Evolutionary conservation across 2,329 filamentous ascomycete genomes (phyloP), one percentile per base, ranked within the genome.

Genomic region (Alternaria panax): DNA sequence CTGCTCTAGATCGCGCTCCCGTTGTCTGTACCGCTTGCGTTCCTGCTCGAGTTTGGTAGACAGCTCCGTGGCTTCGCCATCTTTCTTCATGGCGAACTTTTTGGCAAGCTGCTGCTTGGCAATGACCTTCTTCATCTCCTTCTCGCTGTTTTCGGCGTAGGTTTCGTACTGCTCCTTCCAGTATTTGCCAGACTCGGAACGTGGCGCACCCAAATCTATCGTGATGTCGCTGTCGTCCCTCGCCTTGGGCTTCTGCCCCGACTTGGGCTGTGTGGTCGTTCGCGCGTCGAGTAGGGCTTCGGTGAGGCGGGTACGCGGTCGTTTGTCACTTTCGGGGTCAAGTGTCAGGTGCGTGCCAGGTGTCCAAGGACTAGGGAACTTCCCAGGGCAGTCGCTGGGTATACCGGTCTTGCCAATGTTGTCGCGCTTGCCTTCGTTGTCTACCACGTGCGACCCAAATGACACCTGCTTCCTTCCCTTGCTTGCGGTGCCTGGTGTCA

Each of bases 41-140:
- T 92, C 90, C 59, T 90, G 86, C 60, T 85, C 85, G 34, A 94
- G 83, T 68, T 87, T 86, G 60, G 87, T 85, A 22, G 85, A 83
- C 50, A 93, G 79, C 56, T 90, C 84, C 25, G 86, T 84, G 22
- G 89, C 88, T 75, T 93, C 89, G 18, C 83, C 82, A 71, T 94
- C 91, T 76, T 93, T 93, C 78, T 90, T 87, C 74, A 89, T 88
- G 42, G 91, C 91, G 72, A 90, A 93, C 55, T 88, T 89, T 78
- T 92, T 93, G 57, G 91, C 90, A 62, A 92, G 82, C 72, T 91
- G 87, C 80, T 93, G 92, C 82, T 93, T 93, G 72, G 87, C 87
- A 72, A 93, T 85, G 71, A 94, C 82, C 79, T 90, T 92, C 80
- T 88, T 88, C 83, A 93, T 89, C 76, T 93, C 90, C 42, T 83